A percentile compares a stretch with the other conserved stretches of the same genome.
phyloP scores from a whole-genome alignment of 2,329 filamentous ascomycete genomes.

The Colletotrichum sp. region DNA sequence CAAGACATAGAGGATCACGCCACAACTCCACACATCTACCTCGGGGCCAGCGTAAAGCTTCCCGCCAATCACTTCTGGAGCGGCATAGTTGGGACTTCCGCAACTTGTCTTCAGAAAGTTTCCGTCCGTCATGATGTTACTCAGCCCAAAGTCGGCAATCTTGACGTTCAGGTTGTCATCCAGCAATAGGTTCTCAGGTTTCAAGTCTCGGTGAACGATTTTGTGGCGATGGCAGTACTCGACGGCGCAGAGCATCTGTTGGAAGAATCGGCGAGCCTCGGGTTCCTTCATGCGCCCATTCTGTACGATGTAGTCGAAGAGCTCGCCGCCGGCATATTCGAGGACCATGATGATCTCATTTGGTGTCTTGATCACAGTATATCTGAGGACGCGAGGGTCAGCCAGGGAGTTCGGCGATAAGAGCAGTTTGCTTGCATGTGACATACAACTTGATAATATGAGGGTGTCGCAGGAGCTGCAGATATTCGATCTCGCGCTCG shows the following conservation, averaged over 20 bases:
- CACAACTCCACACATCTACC: constrained; percentile 98
- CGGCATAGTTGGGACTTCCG: constrained; percentile 97
- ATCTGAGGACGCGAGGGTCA: constrained; percentile 55
- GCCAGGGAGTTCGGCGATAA: not conserved
- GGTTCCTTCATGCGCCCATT: constrained; percentile 90
- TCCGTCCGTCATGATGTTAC: constrained; percentile 99
- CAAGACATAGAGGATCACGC: constrained; percentile 87
- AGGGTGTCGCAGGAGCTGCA: constrained; percentile 92
- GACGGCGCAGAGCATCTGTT: constrained; percentile 98
- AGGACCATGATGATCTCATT: constrained; percentile 99
- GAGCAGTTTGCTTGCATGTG: not conserved
- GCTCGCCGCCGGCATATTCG: constrained; percentile 93
- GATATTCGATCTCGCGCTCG: constrained; percentile 96
- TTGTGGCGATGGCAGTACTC: constrained; percentile 99
- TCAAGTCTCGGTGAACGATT: constrained; percentile 96
- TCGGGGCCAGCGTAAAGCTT: constrained; percentile 98
- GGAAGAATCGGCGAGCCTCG: constrained; percentile 96
- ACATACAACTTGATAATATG: constrained; percentile 98
- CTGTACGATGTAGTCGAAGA: constrained; percentile 98
- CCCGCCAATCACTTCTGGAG: constrained; percentile 95
- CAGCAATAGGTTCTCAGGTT: constrained; percentile 94
- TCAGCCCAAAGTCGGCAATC: constrained; percentile 97
- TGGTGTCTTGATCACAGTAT: constrained; percentile 94
- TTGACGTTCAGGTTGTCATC: constrained; percentile 98
- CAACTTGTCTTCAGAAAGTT: constrained; percentile 99